phyloP scores from a whole-genome alignment of 257 asterid genomes.

The Ajuga chamaepitys region DNA sequence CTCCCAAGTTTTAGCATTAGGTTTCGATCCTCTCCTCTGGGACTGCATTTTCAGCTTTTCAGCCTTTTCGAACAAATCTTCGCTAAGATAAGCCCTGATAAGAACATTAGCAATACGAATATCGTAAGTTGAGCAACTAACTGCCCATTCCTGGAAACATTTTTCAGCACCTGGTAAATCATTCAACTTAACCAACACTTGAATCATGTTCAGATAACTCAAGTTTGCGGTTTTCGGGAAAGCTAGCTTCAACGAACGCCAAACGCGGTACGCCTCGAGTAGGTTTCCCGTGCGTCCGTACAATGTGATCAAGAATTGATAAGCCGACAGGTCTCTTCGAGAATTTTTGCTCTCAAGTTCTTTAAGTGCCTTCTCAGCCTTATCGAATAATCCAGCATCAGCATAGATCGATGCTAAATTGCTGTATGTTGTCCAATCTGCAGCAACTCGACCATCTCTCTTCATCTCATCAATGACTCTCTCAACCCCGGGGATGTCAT shows the following conservation, averaged over 20 bases:
- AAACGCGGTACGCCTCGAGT: slow-evolving; percentile 71
- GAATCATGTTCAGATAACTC: slow-evolving; percentile 90
- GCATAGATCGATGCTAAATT: slow-evolving; percentile 86
- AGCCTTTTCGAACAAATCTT: slow-evolving; percentile 53
- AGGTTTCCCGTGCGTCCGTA: slow-evolving; percentile 81
- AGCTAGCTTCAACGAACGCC: slow-evolving; percentile 92
- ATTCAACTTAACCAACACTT: slow-evolving; percentile 61
- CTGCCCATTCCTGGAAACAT: slow-evolving; percentile 78
- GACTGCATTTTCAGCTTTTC: slow-evolving; percentile 52
- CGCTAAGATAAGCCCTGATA: slow-evolving; percentile 65
- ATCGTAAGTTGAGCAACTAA: slow-evolving; percentile 43
- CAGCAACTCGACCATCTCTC: slow-evolving; percentile 79
- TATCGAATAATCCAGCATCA: slow-evolving; percentile 61
- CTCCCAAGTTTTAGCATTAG: slow-evolving; percentile 90
- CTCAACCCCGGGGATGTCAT: slow-evolving; percentile 75
- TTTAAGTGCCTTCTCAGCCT: slow-evolving; percentile 78
- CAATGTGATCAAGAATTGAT: slow-evolving; percentile 74
- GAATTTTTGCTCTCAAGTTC: slow-evolving; percentile 77
- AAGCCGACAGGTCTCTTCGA: slow-evolving; percentile 44
- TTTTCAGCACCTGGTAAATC: slow-evolving; percentile 95
- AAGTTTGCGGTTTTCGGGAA: slow-evolving; percentile 68
- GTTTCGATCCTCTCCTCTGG: slow-evolving; percentile 53
- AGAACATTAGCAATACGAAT: slow-evolving; percentile 72
- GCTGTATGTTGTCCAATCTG: slow-evolving; percentile 92
- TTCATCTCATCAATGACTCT: slow-evolving; percentile 92